These are phyloP conservation scores for Dissophora globulifera DNA, from an alignment of 192 early-diverging fungal genomes.

Conservation along the genomic window DNA sequence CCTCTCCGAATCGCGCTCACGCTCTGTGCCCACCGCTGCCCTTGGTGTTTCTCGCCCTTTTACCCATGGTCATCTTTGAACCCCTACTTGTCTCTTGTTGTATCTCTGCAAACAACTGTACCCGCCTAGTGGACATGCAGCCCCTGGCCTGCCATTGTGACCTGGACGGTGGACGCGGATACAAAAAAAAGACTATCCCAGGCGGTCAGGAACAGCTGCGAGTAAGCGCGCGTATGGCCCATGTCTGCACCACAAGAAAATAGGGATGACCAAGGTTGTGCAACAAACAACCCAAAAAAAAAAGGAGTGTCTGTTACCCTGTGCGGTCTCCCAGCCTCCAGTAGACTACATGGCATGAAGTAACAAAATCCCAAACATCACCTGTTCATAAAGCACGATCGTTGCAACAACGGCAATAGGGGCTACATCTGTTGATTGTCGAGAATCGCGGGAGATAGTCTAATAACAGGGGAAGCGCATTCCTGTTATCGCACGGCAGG, in stretches of 20 bases:
- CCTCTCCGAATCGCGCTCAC: no score
- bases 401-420: background rate
- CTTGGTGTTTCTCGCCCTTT: background rate
- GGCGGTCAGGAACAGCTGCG: no score
- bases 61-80: conserved; percentile 6
- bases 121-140: background rate
- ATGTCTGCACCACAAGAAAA: background rate
- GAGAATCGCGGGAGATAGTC: no score
- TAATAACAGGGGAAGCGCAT: no score
- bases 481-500: no score
- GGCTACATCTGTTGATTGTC: conserved; percentile 4
- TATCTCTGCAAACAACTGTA: conserved; percentile 3
- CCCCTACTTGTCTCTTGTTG: background rate
- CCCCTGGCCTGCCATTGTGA: conserved; percentile 29
- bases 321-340: no score
- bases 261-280: background rate
- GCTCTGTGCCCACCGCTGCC: background rate
- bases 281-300: background rate
- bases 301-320: conserved; percentile 1
- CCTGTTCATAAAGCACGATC: background rate
- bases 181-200: conserved; percentile 1
- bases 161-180: background rate
- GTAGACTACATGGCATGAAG: no score
- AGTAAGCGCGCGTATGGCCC: no score
- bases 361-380: no score